phyloP scores from a whole-genome alignment of 768 basidiomycete genomes.

The Termitomyces sp. region DNA sequence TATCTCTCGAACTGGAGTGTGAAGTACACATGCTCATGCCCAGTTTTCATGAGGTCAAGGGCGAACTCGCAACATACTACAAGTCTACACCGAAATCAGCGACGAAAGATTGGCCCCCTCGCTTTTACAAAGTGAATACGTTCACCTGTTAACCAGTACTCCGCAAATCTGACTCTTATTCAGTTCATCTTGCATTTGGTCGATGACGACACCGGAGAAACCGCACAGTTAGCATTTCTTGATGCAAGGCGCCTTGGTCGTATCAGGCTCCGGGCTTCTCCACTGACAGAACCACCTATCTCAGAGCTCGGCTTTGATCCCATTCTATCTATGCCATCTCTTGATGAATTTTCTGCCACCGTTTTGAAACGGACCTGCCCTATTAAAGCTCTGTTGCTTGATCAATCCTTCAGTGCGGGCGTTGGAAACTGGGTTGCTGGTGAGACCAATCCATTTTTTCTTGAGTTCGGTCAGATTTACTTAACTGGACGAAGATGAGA shows the following conservation, averaged over 20 bases:
- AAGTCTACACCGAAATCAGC: constrained; percentile 40
- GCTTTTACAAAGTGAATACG: constrained; percentile 55
- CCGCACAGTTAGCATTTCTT: constrained; percentile 61
- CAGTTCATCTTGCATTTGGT: constrained; percentile 68
- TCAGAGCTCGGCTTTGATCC: constrained; percentile 78
- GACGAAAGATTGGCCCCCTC: constrained; percentile 60
- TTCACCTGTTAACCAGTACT: background rate
- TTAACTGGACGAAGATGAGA: constrained; percentile 48
- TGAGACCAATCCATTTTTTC: constrained; percentile 21
- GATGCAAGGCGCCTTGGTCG: constrained; percentile 73
- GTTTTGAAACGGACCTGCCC: constrained; percentile 60
- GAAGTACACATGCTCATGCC: background rate
- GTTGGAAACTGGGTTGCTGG: constrained; percentile 86
- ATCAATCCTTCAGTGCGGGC: constrained; percentile 80
- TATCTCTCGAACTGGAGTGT: constrained; percentile 13
- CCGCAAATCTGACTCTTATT: background rate
- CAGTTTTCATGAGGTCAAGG: constrained; percentile 39
- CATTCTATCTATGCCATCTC: constrained; percentile 61
- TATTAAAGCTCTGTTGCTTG: constrained; percentile 72
- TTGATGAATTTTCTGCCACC: constrained; percentile 47
- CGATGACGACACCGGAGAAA: constrained; percentile 31
- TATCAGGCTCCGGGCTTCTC: constrained; percentile 59
- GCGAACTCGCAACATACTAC: constrained; percentile 48
- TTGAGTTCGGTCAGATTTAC: background rate
- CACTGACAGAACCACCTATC: constrained; percentile 65